Conservation (phyloP, 257 asterid genomes). For the Penstemon barbatus region DNA sequence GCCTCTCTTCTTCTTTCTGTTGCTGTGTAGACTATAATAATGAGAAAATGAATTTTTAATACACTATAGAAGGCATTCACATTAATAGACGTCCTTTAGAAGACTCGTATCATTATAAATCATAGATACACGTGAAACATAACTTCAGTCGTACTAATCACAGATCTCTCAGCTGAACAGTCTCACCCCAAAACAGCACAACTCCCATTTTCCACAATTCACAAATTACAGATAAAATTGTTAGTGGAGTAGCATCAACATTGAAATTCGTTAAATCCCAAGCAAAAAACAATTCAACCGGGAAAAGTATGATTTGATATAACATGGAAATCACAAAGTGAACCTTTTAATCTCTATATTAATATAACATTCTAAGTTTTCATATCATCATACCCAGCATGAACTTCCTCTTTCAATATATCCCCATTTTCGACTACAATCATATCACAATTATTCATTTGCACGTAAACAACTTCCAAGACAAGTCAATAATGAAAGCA, state of each 20-base stretch:
- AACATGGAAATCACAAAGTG: background rate
- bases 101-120: background rate
- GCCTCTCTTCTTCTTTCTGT: conserved; percentile 78
- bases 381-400: background rate
- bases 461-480: conserved; percentile 4
- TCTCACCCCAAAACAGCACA: no score
- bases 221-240: no score
- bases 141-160: conserved; percentile 3
- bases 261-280: no score
- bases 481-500: background rate
- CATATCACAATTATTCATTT: background rate
- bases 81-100: background rate
- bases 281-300: background rate
- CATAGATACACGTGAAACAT: background rate
- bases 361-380: conserved; percentile 1
- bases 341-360: background rate
- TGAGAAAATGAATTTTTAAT: background rate
- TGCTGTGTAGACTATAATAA: conserved; percentile 32
- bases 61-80: conserved; percentile 2
- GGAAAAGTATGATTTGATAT: background rate
- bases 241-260: no score
- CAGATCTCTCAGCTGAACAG: background rate
- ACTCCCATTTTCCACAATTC: no score
- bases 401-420: background rate
- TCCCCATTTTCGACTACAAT: background rate